These are phyloP conservation scores for Epichloe sp. DNA, from an alignment of 2,329 filamentous ascomycete species.

Conservation along the genomic window DNA sequence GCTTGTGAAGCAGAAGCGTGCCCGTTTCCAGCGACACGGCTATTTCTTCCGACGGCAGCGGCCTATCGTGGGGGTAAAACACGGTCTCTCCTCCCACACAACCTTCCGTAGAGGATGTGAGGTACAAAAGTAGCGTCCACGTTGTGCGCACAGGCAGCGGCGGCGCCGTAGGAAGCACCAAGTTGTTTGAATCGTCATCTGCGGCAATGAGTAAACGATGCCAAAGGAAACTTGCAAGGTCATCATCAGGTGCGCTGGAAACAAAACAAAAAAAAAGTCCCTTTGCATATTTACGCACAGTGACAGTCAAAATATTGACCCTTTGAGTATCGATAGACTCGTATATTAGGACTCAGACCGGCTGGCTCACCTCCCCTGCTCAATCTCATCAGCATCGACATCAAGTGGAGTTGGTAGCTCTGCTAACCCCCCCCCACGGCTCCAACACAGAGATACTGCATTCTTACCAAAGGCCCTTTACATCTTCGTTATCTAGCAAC, in stretches of 20 bases:
- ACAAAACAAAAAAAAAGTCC: too few species aligned
- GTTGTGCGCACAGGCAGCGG: constrained; percentile 45
- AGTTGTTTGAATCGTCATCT: constrained; percentile 79
- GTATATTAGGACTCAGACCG: constrained; percentile 79
- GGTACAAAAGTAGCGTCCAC: constrained; percentile 82
- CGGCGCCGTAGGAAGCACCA: constrained; percentile 37
- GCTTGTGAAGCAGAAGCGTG: constrained; percentile 73
- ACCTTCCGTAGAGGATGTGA: constrained; percentile 61
- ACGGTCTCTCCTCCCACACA: constrained; percentile 82
- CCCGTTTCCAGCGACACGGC: constrained; percentile 68
- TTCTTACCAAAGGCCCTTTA: constrained; percentile 32
- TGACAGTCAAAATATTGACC: constrained; percentile 90
- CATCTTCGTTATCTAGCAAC: constrained; percentile 26
- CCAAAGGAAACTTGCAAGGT: background rate
- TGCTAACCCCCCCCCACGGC: too few species aligned
- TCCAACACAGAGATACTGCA: constrained; percentile 2
- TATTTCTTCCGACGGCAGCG: constrained; percentile 48
- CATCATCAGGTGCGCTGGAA: too few species aligned
- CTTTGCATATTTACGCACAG: constrained; percentile 42
- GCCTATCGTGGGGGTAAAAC: constrained; percentile 64
- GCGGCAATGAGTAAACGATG: background rate
- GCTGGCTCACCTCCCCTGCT: constrained; percentile 70
- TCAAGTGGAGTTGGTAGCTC: too few species aligned
- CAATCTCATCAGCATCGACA: background rate
- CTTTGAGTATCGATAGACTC: constrained; percentile 74